Percentiles rank a stretch among this genome's conserved stretches.
These are phyloP conservation scores for Xylaria sp. DNA, from an alignment of 2,329 filamentous ascomycete species.

Conservation along the genomic window DNA sequence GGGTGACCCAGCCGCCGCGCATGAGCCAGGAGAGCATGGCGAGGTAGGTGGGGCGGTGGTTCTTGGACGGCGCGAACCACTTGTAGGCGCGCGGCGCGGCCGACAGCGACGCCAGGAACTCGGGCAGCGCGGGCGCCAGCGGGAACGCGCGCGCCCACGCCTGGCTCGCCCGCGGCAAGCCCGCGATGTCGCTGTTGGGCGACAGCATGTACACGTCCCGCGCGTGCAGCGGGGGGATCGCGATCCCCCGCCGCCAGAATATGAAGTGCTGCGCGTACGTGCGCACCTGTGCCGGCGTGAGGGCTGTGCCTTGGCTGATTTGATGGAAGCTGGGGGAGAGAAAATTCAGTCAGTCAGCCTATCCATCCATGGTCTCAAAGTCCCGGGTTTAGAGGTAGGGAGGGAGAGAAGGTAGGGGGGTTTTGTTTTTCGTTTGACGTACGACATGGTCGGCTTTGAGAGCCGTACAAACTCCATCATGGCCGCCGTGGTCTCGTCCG, in stretches of 20 bases:
- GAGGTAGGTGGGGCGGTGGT: constrained; percentile 85
- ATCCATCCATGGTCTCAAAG: not conserved
- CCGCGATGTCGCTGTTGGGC: constrained; percentile 79
- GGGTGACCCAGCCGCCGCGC: constrained; percentile 89
- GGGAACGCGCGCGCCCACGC: constrained; percentile 81
- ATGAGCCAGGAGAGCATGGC: constrained; percentile 92
- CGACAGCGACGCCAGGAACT: constrained; percentile 84
- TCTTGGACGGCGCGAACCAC: constrained; percentile 80
- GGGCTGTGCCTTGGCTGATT: constrained; percentile 69
- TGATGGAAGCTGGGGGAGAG: constrained; percentile 67
- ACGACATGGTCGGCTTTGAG: constrained; percentile 69
- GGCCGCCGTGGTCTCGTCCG: constrained; percentile 73
- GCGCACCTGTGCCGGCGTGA: constrained; percentile 79
- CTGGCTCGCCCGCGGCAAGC: constrained; percentile 68
- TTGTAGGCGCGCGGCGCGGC: constrained; percentile 82
- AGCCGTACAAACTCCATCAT: constrained; percentile 82
- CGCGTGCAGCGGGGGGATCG: constrained; percentile 87
- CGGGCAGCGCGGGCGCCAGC: constrained; percentile 77
- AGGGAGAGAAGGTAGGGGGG: not conserved
- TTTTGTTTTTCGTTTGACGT: constrained; percentile 34
- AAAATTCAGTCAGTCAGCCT: not conserved
- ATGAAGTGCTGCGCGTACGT: constrained; percentile 91
- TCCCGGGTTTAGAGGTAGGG: not conserved
- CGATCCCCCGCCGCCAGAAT: constrained; percentile 91
- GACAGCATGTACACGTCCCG: constrained; percentile 90